Base-by-base conservation (phyloP, 495 filamentous ascomycete genomes). In the Neurospora cerealis region DNA sequence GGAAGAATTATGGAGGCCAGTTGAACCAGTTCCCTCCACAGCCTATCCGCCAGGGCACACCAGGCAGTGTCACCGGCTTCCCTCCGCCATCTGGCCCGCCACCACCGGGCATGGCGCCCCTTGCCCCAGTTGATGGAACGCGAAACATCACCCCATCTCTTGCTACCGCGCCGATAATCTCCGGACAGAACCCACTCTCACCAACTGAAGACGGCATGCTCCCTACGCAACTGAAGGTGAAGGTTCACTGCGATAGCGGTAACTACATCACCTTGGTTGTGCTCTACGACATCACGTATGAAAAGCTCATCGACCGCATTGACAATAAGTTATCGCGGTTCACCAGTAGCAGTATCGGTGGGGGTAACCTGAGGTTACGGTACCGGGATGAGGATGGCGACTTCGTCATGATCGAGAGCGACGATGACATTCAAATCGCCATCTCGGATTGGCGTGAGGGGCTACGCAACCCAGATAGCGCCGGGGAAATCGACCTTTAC, bases 341-440 rank as follows among this genome's bases (percentile, higher is more conserved):
- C 75, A 95, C 93, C 10, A 91, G 87, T 76, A 90, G 91, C 75
- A 93, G 92, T 19, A 94, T 97, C 77, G 89, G 89, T 73, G 88
- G 86, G 76, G 92, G 93, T 73, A 90, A 89, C 70, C 87, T 96
- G 74, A 91, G 92, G 80, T 82, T 99, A 66, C 92, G 93, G 73
- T 99, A 98, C 81, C 87, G 90, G 69, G 96, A 99, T 79, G 95
- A 97, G 73, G 93, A 97, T 75, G 92, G 92, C 13, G 96, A 98
- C 78, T 94, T 90, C 78, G 93, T 99, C 62, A 95, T 89, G 21
- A 98, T 99, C 75, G 90, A 95, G 78, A 93, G 91, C 72, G 95
- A 99, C 76, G 96, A 99, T 76, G 96, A 97, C 73, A 95, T 99
- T 32, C 92, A 94, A 76, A 91, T 93, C 66, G 96, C 96, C 21